Evolutionary conservation across 305 asterid species (phyloP).

Genomic region (Lippia alba): DNA sequence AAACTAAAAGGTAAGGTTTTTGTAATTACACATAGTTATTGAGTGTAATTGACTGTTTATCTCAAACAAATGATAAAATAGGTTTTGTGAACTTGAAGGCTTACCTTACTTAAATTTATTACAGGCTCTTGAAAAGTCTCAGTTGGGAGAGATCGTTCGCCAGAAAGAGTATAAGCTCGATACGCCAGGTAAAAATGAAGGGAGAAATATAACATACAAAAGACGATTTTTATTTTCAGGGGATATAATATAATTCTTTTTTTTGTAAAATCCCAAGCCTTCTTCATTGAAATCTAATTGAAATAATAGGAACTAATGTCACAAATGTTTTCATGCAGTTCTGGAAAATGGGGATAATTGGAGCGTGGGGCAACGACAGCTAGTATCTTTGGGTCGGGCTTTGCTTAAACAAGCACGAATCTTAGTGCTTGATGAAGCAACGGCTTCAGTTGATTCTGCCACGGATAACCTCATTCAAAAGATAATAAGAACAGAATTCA

Average conservation of each 20-base stretch:
- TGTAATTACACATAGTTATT: too few relatives aligned
- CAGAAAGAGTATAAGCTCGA: constrained; percentile 91
- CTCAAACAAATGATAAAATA: too few relatives aligned
- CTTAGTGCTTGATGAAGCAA: constrained; percentile 97
- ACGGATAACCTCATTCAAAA: constrained; percentile 97
- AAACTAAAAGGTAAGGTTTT: too few relatives aligned
- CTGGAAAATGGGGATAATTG: constrained; percentile 95
- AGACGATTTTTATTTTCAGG: too few relatives aligned
- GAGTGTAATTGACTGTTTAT: too few relatives aligned
- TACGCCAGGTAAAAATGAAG: constrained; percentile 66
- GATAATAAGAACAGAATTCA: constrained; percentile 86
- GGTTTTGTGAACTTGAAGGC: not conserved
- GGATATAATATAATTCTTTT: too few relatives aligned
- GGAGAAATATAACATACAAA: too few relatives aligned
- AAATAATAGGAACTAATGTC: too few relatives aligned
- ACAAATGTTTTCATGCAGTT: constrained; percentile 48
- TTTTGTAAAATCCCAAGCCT: too few relatives aligned
- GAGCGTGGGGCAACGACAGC: constrained; percentile 99
- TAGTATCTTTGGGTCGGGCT: constrained; percentile 95
- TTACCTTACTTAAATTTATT: constrained; percentile 14
- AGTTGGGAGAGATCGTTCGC: constrained; percentile 86
- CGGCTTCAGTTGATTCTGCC: constrained; percentile 98
- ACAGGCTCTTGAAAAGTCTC: constrained; percentile 98
- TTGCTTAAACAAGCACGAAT: constrained; percentile 93
- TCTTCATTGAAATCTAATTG: not conserved